phyloP scores from a whole-genome alignment of 2,329 filamentous ascomycete genomes.

The Scorias spongiosa region DNA sequence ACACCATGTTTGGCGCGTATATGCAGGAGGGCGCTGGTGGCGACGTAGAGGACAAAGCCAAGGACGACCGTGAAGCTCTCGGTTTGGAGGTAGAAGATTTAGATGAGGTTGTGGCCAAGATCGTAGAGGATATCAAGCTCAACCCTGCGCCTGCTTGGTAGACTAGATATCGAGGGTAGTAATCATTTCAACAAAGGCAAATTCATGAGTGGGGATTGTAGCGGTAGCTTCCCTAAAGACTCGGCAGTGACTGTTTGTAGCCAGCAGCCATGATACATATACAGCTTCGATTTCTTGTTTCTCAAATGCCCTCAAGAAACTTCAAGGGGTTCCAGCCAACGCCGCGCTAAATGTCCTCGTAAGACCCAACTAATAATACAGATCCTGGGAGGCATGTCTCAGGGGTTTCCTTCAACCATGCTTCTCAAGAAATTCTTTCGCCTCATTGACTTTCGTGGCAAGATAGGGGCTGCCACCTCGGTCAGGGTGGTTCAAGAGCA shows the following conservation, averaged over 20 bases:
- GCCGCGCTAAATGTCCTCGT: conserved; percentile 4
- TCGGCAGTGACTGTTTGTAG: too few relatives aligned
- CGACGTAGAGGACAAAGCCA: conserved; percentile 16
- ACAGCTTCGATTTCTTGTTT: too few relatives aligned
- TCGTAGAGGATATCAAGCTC: conserved; percentile 9
- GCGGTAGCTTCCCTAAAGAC: too few relatives aligned
- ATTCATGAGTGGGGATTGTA: too few relatives aligned
- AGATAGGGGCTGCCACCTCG: conserved; percentile 91
- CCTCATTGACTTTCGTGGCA: conserved; percentile 96
- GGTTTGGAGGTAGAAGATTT: conserved; percentile 24
- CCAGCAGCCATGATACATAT: too few relatives aligned
- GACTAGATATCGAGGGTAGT: neutral
- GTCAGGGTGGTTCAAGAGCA: conserved; percentile 97
- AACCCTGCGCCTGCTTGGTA: conserved; percentile 2
- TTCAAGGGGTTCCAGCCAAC: conserved; percentile 3
- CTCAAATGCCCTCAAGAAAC: too few relatives aligned
- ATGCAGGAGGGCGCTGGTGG: conserved; percentile 10
- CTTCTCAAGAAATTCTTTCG: conserved; percentile 91
- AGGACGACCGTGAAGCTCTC: conserved; percentile 22
- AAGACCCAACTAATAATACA: neutral
- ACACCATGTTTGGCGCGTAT: conserved; percentile 27
- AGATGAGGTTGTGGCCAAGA: conserved; percentile 21
- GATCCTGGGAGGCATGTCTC: neutral
- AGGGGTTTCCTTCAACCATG: neutral
- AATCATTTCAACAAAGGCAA: too few relatives aligned